Percentiles rank a stretch among this genome's conserved stretches.
These are phyloP conservation scores for Parietaria judaica DNA, from an alignment of 306 rosid genomes.

Conservation along the genomic window DNA sequence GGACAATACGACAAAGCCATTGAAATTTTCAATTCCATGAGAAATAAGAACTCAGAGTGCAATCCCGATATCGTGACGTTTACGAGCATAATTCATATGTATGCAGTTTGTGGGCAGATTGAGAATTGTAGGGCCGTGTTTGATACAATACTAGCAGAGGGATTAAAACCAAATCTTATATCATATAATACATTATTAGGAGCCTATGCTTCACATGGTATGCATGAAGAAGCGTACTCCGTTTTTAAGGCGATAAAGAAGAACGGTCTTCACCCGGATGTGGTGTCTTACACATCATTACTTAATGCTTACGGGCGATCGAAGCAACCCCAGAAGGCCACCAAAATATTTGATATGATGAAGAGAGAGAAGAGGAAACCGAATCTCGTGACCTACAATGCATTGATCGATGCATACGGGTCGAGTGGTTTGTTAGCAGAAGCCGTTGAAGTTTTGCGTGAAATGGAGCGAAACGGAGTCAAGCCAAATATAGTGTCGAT, in stretches of 20 bases:
- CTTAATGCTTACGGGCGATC: slow-evolving; percentile 89
- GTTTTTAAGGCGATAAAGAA: slow-evolving; percentile 62
- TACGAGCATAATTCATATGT: slow-evolving; percentile 77
- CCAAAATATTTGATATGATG: slow-evolving; percentile 55
- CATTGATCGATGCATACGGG: slow-evolving; percentile 88
- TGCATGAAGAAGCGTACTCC: slow-evolving; percentile 54
- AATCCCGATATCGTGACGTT: slow-evolving; percentile 82
- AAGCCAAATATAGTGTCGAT: slow-evolving; percentile 87
- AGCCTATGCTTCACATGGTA: slow-evolving; percentile 80
- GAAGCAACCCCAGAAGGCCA: slow-evolving; percentile 60
- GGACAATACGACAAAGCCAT: slow-evolving; percentile 62
- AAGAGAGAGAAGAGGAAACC: slow-evolving; percentile 65
- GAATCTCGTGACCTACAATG: slow-evolving; percentile 76
- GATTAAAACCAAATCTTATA: slow-evolving; percentile 68
- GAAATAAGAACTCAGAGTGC: slow-evolving; percentile 68
- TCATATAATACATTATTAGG: slow-evolving; percentile 72
- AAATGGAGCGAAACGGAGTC: slow-evolving; percentile 78
- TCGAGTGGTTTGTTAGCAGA: slow-evolving; percentile 69
- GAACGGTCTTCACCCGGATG: slow-evolving; percentile 66
- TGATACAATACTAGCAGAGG: slow-evolving; percentile 72
- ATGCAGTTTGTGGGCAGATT: slow-evolving; percentile 68
- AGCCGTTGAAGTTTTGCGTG: slow-evolving; percentile 72
- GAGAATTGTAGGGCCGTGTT: slow-evolving; percentile 68
- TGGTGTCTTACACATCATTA: slow-evolving; percentile 81
- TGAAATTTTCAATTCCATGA: slow-evolving; percentile 66